Evolutionary conservation across 306 rosid genomes (phyloP).

Genomic region (Quercus dentata): DNA sequence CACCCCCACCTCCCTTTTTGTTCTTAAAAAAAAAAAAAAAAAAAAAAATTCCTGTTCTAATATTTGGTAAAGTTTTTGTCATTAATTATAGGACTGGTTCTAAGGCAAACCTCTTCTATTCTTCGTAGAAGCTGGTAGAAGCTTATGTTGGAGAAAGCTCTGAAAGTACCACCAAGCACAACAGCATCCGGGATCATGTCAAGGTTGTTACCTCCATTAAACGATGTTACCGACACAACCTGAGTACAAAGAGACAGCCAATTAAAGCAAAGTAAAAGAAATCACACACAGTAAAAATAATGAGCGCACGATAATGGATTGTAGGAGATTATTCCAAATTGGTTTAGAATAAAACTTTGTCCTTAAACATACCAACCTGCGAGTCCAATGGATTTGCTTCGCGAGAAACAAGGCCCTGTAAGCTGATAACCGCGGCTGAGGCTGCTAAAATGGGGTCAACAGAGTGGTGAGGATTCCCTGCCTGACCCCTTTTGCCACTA

Average conservation of each 20-base stretch:
- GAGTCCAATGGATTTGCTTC: slow-evolving; percentile 93
- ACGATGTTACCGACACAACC: slow-evolving; percentile 87
- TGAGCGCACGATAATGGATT: no score
- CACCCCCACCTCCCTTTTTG: no score
- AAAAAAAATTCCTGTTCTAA: not conserved
- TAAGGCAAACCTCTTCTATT: slow-evolving; percentile 64
- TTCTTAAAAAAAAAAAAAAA: no score
- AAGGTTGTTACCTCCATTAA: slow-evolving; percentile 73
- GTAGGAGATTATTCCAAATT: no score
- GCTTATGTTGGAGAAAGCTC: slow-evolving; percentile 89
- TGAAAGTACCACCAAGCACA: slow-evolving; percentile 82
- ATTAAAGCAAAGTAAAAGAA: not conserved
- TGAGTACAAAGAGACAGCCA: slow-evolving; percentile 1
- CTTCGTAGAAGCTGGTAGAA: slow-evolving; percentile 74
- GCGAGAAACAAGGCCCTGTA: slow-evolving; percentile 93
- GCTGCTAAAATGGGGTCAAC: slow-evolving; percentile 81
- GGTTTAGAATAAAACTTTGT: no score
- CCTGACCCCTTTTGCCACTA: slow-evolving; percentile 45
- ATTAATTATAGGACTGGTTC: not conserved
- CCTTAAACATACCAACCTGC: slow-evolving; percentile 39
- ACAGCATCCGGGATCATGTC: slow-evolving; percentile 69
- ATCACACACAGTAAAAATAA: not conserved
- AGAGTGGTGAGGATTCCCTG: slow-evolving; percentile 48
- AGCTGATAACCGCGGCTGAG: slow-evolving; percentile 80
- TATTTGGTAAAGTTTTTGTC: not conserved